Evolutionary conservation across 176 grass and related monocot species (phyloP).

Genomic region (Tillandsia leiboldiana): DNA sequence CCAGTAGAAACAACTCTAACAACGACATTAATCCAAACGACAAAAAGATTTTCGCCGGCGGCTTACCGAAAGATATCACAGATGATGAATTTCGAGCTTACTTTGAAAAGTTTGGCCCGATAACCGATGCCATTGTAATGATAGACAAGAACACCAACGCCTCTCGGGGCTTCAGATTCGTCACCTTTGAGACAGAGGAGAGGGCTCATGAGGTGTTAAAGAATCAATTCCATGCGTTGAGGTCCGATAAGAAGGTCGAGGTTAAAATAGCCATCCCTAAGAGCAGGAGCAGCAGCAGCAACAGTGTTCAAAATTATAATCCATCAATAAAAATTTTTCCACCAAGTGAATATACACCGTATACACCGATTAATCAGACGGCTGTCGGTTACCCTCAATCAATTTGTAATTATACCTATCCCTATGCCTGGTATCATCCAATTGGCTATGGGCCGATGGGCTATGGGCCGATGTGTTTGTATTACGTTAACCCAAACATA

Average conservation of each 20-base stretch:
- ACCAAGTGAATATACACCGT: no score
- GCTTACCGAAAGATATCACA: slow-evolving; percentile 4
- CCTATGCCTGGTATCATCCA: no score
- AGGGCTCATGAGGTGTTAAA: not conserved
- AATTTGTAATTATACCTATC: no score
- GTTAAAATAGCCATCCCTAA: slow-evolving; percentile 14
- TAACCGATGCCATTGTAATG: slow-evolving; percentile 17
- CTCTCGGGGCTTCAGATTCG: slow-evolving; percentile 14
- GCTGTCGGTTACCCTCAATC: no score
- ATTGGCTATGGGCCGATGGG: no score
- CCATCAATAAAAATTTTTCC: no score
- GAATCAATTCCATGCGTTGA: slow-evolving; percentile 6
- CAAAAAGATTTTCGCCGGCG: slow-evolving; percentile 30
- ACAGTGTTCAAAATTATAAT: no score
- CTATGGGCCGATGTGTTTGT: no score
- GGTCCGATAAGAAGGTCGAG: not conserved
- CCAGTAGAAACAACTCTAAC: no score
- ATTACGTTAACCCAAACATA: no score
- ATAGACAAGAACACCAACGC: slow-evolving; percentile 5
- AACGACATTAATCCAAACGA: not conserved
- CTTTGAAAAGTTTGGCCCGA: slow-evolving; percentile 8
- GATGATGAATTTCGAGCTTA: slow-evolving; percentile 16
- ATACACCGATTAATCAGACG: no score
- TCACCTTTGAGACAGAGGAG: slow-evolving; percentile 7
- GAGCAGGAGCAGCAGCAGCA: not conserved